These are phyloP conservation scores for Corymbia citriodora DNA, from an alignment of 441 rosid genomes.

Conservation along the genomic window DNA sequence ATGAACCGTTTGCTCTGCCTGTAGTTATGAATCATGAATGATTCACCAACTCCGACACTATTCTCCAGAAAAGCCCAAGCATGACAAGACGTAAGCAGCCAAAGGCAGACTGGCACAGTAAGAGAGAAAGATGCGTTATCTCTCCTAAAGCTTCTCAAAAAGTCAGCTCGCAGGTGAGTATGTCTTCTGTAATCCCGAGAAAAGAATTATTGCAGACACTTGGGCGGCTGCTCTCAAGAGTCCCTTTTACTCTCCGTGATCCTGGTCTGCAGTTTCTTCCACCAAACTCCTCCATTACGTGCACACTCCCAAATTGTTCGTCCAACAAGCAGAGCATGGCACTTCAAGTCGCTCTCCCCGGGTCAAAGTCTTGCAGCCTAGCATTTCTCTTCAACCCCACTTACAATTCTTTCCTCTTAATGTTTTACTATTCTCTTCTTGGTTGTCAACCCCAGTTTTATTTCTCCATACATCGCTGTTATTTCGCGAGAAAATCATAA, in stretches of 20 bases:
- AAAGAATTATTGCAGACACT: not conserved
- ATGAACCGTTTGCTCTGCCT: too few relatives aligned
- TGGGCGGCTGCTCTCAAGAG: not conserved
- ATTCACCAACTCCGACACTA: not conserved
- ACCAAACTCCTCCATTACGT: not conserved
- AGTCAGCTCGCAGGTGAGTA: not conserved
- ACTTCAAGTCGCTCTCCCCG: not conserved
- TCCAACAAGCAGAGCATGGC: not conserved
- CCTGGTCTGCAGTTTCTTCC: not conserved
- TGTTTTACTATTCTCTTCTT: not conserved
- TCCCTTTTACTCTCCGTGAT: not conserved
- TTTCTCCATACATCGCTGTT: too few relatives aligned
- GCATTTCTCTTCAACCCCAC: not conserved
- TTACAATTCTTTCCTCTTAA: not conserved
- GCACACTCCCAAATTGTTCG: not conserved
- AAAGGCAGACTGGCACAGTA: not conserved
- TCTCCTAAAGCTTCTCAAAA: not conserved
- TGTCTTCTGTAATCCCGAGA: not conserved
- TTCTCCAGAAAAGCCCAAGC: not conserved
- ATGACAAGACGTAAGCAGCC: not conserved
- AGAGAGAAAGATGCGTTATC: too few relatives aligned
- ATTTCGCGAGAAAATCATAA: too few relatives aligned
- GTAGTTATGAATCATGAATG: too few relatives aligned
- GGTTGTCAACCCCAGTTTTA: not conserved
- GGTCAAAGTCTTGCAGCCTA: not conserved